phyloP scores from a whole-genome alignment of 164 flowering plant species.

The Chloranthus sessilifolius region DNA sequence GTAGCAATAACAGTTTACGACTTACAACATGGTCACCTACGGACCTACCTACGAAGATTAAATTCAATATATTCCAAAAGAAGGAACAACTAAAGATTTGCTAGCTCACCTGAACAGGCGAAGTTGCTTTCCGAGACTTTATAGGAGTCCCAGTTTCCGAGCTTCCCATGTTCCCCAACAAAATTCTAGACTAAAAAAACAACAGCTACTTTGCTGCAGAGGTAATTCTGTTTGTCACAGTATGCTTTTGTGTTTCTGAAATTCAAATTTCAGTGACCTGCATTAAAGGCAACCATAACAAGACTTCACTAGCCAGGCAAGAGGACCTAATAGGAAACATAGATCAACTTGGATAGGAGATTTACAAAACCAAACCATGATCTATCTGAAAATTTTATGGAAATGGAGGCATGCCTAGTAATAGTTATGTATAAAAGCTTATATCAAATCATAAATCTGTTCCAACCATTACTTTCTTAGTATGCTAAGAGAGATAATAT shows the following conservation, averaged over 20 bases:
- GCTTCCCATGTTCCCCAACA: constrained; percentile 51
- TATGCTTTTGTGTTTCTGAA: neutral
- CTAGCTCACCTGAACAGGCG: constrained; percentile 50
- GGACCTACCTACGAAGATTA: too few species aligned
- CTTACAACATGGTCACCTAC: neutral
- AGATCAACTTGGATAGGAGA: neutral
- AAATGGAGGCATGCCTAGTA: neutral
- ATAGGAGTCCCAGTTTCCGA: constrained; percentile 53
- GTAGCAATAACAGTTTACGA: neutral
- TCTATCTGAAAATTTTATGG: neutral
- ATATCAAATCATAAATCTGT: neutral
- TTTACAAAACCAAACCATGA: neutral
- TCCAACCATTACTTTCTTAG: neutral
- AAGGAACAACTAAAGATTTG: neutral
- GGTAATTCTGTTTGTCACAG: neutral
- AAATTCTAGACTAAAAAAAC: neutral
- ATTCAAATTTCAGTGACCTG: constrained; percentile 10
- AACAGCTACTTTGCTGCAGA: neutral
- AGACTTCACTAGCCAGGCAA: neutral
- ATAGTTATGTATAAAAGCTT: neutral
- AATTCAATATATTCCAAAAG: neutral
- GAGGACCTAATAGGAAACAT: neutral
- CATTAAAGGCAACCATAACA: constrained; percentile 1
- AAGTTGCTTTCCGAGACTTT: constrained; percentile 55
- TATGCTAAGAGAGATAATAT: too few species aligned